These are phyloP conservation scores for Cucurbitaria berberidis DNA, from an alignment of 2,329 filamentous ascomycete species.

Conservation along the genomic window DNA sequence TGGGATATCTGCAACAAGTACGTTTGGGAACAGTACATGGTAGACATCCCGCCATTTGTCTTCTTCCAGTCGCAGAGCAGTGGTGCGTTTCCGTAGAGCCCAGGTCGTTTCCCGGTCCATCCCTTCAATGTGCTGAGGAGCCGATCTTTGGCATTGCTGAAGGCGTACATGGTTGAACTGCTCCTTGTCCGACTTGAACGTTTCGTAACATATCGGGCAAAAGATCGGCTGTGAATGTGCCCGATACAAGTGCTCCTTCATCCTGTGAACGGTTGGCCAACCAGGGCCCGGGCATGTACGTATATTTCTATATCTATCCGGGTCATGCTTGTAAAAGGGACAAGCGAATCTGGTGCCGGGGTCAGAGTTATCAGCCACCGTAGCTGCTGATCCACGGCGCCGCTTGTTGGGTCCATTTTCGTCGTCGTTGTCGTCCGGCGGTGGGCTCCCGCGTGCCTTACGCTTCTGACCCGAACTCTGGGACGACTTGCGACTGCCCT, in stretches of 20 bases:
- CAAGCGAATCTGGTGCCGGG: conserved; percentile 44
- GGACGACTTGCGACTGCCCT: conserved; percentile 20
- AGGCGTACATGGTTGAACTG: conserved; percentile 44
- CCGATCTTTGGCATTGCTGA: conserved; percentile 27
- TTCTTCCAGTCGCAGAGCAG: conserved; percentile 35
- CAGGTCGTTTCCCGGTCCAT: conserved; percentile 48
- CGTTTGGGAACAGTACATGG: conserved; percentile 46
- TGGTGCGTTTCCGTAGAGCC: conserved; percentile 45
- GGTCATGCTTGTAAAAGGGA: conserved; percentile 52
- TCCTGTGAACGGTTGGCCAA: conserved; percentile 49
- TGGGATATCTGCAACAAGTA: conserved; percentile 36
- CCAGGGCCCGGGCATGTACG: conserved; percentile 48
- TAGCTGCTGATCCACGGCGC: conserved; percentile 30
- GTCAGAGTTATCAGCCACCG: conserved; percentile 34
- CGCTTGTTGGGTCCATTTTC: conserved; percentile 34
- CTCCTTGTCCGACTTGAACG: conserved; percentile 43
- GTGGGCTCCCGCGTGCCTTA: conserved; percentile 25
- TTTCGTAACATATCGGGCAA: conserved; percentile 48
- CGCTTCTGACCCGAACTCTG: conserved; percentile 30
- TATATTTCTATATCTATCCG: conserved; percentile 43
- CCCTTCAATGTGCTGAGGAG: conserved; percentile 42
- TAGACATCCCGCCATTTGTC: conserved; percentile 52
- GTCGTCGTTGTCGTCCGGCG: conserved; percentile 26
- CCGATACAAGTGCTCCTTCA: conserved; percentile 53
- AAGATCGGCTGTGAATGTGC: conserved; percentile 47